Evolutionary conservation across 345 rosid species (phyloP), one percentile per base, ranked within the genome.

Genomic region (Stellera chamaejasme): DNA sequence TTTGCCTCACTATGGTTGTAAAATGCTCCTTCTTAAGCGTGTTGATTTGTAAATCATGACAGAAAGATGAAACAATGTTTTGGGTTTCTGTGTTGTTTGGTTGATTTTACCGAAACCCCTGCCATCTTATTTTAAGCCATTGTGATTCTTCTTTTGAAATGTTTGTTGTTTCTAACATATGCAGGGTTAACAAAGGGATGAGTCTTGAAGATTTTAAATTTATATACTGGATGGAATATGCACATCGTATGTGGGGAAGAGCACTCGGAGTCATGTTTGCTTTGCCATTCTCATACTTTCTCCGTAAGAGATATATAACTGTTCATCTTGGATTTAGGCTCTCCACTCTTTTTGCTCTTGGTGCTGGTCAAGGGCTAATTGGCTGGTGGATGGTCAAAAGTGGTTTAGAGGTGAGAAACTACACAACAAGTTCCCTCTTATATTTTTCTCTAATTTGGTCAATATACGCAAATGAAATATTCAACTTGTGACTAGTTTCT

Each of bases 371-470:
- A 83, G 97, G 99, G 63, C 68, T 89, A 58, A 87, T 93, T 65
- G 97, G 97, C 66, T 93, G 97, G 96, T 93, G 99, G 99, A 89
- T 93, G 99, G 99, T 93, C 28, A 93, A 87, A 74, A 93, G 99
- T 68, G 99, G 99, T 59, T 65, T 93, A 68, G 99, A 89, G 95
- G 97, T 88, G 65, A 70, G 60, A 50, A 47, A 32, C 27, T 52
- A 41, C 64, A 51, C 13, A 12, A 14, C 19, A 53, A 11, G 27
- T 50, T 46, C 23, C 39, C 43, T 13, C 9, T 55, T n/a, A 19
- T 19, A 19, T 0, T 43, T 13, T 9, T 25, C 9, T 58, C 2
- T 14, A 6, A 0, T 28, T 26, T 27, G 45, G 3, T 28, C 64
- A 3, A 3, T 27, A 16, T 10, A 32, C 26, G 13, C 50, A 44